A percentile compares a stretch with the other conserved stretches of the same genome.
Evolutionary conservation across 768 basidiomycete species (phyloP).

Genomic region (Russula sp.): DNA sequence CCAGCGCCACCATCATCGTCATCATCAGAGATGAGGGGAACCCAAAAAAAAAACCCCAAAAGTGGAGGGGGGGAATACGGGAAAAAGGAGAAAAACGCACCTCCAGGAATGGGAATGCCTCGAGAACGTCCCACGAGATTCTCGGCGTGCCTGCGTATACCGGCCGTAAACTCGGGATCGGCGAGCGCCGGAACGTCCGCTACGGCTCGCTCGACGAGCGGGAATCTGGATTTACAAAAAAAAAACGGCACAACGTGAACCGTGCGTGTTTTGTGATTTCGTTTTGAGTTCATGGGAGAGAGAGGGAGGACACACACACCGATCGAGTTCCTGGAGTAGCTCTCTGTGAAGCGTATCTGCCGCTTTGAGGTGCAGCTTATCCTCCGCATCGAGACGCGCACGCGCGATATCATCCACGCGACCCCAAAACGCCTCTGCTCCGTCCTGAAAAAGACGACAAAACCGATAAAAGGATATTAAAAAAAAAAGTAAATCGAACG

Average conservation of each 20-base stretch:
- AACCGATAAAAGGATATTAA: no score
- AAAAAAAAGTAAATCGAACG: neutral
- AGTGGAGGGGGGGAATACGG: neutral
- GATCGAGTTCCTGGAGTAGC: conserved; percentile 60
- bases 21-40: neutral
- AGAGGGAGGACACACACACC: conserved; percentile 31
- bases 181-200: conserved; percentile 18
- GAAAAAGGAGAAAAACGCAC: neutral
- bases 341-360: conserved; percentile 48
- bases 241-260: neutral
- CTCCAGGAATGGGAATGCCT: neutral
- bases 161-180: conserved; percentile 11
- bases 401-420: conserved; percentile 53
- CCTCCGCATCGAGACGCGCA: conserved; percentile 43
- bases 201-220: conserved; percentile 16
- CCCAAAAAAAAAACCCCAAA: neutral
- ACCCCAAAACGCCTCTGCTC: conserved; percentile 28
- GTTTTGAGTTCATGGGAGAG: no score
- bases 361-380: conserved; percentile 39
- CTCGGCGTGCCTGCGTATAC: conserved; percentile 14
- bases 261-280: no score
- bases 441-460: conserved; percentile 44
- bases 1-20: neutral
- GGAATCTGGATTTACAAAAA: neutral
- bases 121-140: conserved; percentile 8